Evolutionary conservation across 192 early-diverging fungal genomes (phyloP).

Genomic region (Diversispora eburnea): DNA sequence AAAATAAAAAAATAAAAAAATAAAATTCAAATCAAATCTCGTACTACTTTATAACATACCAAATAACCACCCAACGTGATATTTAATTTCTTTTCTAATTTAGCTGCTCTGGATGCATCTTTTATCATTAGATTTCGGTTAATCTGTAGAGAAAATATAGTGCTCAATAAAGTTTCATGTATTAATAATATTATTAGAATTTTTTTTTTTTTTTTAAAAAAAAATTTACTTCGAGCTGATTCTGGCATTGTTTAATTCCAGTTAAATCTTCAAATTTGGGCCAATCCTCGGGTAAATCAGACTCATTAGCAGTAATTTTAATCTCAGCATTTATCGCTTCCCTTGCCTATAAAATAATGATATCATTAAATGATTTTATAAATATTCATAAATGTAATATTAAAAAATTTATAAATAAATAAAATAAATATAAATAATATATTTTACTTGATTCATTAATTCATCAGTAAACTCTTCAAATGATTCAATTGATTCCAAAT

Average conservation of each 20-base stretch:
- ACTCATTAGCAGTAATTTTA: not conserved
- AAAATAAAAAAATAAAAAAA: not conserved
- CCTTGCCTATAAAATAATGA: not conserved
- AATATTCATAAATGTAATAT: not conserved
- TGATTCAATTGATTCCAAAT: not conserved
- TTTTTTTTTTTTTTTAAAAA: conserved; percentile 7
- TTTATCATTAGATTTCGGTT: conserved; percentile 68
- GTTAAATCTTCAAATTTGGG: conserved; percentile 28
- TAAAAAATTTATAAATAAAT: not conserved
- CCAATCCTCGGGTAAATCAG: conserved; percentile 36
- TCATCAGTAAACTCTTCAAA: conserved; percentile 7
- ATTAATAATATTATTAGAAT: conserved; percentile 7
- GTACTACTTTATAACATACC: not conserved
- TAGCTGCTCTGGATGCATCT: conserved; percentile 72
- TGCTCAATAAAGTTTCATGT: not conserved
- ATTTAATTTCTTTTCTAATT: conserved; percentile 79
- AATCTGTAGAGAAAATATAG: conserved; percentile 38
- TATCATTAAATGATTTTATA: not conserved
- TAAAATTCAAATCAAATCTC: not conserved
- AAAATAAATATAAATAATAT: not conserved
- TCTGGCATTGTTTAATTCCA: conserved; percentile 1
- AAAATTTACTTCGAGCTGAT: conserved; percentile 31
- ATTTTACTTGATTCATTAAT: not conserved
- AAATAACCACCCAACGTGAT: conserved; percentile 81
- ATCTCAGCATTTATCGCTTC: not conserved